Conservation (phyloP, 148 eudicot genomes). For the Vaccinium myrtillus region DNA sequence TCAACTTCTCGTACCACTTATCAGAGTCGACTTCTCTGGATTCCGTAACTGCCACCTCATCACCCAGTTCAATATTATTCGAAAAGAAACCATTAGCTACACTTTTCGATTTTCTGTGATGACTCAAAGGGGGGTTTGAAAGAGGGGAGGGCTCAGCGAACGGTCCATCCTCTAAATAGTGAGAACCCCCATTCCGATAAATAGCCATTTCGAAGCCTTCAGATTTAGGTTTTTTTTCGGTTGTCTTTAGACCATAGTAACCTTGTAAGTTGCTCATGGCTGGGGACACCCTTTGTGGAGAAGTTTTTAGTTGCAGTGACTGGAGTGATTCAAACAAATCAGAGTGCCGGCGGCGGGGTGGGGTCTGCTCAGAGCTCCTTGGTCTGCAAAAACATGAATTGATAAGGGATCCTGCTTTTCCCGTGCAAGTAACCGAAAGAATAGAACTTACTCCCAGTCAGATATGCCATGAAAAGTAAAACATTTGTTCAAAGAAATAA, state of each 20-base stretch:
- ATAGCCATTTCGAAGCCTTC: conserved; percentile 82
- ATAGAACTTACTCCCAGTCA: neutral
- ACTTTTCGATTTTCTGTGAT: conserved; percentile 68
- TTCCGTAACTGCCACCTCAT: conserved; percentile 26
- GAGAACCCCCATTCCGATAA: conserved; percentile 48
- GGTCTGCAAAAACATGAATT: conserved; percentile 39
- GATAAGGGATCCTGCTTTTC: neutral
- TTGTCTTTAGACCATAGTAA: conserved; percentile 58
- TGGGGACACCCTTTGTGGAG: conserved; percentile 58
- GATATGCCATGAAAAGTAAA: neutral
- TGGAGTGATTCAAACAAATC: conserved; percentile 67
- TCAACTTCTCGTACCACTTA: conserved; percentile 48
- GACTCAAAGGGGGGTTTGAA: conserved; percentile 57
- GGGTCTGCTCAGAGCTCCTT: conserved; percentile 51
- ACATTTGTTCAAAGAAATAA: neutral
- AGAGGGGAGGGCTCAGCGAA: conserved; percentile 35
- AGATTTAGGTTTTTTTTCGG: conserved; percentile 25
- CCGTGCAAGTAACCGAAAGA: neutral
- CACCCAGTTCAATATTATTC: conserved; percentile 41
- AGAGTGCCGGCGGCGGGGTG: conserved; percentile 47
- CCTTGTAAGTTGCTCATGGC: conserved; percentile 83
- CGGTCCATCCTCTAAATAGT: conserved; percentile 43
- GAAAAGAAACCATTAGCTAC: conserved; percentile 50
- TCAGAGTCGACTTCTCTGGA: conserved; percentile 34
- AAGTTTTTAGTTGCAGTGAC: conserved; percentile 47